Evolutionary conservation across 345 rosid species (phyloP).

Genomic region (Dimocarpus longan): DNA sequence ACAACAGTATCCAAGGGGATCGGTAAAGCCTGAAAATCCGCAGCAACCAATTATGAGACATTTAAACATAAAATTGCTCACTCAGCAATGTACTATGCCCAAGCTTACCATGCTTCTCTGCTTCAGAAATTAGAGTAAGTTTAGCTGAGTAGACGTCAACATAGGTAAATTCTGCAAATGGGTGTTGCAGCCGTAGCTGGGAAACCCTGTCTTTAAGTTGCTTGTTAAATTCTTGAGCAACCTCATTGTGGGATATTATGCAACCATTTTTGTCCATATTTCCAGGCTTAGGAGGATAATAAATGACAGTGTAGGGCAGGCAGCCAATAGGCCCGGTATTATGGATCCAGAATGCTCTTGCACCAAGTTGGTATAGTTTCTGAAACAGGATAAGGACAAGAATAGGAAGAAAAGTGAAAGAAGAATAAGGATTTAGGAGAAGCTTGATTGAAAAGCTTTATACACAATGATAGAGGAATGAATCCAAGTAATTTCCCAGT

Average conservation of each 20-base stretch:
- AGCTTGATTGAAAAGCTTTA: not conserved
- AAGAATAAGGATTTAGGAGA: not conserved
- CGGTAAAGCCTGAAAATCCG: constrained; percentile 27
- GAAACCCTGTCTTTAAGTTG: constrained; percentile 30
- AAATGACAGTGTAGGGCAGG: constrained; percentile 26
- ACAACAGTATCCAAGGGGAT: constrained; percentile 29
- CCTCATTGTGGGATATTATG: constrained; percentile 32
- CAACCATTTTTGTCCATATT: constrained; percentile 36
- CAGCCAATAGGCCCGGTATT: constrained; percentile 41
- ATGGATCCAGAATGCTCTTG: constrained; percentile 39
- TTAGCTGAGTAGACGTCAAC: constrained; percentile 38
- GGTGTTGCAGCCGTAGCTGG: constrained; percentile 31
- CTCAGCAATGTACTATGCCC: not conserved
- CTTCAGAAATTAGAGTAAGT: constrained; percentile 26
- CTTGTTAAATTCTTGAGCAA: constrained; percentile 36
- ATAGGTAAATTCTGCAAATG: constrained; percentile 34
- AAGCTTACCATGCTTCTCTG: constrained; percentile 34
- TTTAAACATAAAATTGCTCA: not conserved
- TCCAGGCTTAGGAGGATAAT: constrained; percentile 15
- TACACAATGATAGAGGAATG: not conserved
- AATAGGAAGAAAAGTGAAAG: not conserved
- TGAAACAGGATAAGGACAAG: constrained; percentile 3
- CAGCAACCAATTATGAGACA: not conserved
- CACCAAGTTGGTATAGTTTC: constrained; percentile 33
- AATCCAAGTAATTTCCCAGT: not conserved